Evolutionary conservation across 176 grass and related monocot species (phyloP), one percentile per base, ranked within the genome.

Genomic region (Coix lacrymajobi): DNA sequence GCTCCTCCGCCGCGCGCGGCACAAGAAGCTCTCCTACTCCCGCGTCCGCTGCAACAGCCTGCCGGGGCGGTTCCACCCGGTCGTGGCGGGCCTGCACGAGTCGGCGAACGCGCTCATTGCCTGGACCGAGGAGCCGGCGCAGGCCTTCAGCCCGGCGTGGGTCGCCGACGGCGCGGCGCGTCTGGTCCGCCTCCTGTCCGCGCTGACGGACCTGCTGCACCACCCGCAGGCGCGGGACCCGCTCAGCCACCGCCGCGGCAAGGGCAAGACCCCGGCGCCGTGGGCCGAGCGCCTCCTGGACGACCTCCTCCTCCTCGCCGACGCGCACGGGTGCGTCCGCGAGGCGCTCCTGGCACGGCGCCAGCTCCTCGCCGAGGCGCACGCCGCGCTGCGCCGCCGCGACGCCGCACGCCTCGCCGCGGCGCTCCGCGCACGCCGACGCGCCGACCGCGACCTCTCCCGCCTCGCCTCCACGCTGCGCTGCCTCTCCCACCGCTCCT

Each of bases 31-130:
- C 31, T 68, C 84, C 63, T 91, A 84, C 85, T 20, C 89, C 6
- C 71, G 69, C 49, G 61, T 44, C 13, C 85, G 79, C 69, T 92
- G 84, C 56, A 41, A 79, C 24, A 94, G 89, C 73, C 87, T 92
- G 14, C 92, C 84, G 1, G 87, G 81, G 67, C 89, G 92, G n/a
- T 89, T 87, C 77, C 84, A 94, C 77, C 92, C 89, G 17, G 84
- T 61, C 28, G 84, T 92, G 68, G 36, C 87, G 19, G 39, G 57
- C 9, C 89, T 94, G 16, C 81, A 92, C 67, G 87, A 89, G 5
- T 12, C 90, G 7, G 48, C 73, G 10, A 71, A n/a, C 60, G 73
- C 78, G 1, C 61, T 92, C 4, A 24, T 84, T 24, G 31, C 2
- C 33, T 85, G 89, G 90, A 83, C 87, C 0, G 81, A 84, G 41